These are phyloP conservation scores for Diaporthe sp. DNA, from an alignment of 2,329 filamentous ascomycete species.

Conservation along the genomic window DNA sequence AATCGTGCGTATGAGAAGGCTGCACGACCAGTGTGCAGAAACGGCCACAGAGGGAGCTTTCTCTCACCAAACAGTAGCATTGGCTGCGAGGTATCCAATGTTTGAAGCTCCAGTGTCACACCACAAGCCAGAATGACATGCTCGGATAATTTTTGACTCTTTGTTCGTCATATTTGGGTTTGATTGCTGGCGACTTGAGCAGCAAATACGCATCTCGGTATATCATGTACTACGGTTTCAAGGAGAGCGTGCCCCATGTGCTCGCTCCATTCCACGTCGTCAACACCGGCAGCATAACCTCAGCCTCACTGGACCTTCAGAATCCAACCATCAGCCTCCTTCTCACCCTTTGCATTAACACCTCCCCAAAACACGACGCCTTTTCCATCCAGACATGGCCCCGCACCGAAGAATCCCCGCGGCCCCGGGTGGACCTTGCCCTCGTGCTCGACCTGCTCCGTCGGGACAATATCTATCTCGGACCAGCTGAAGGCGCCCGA, in stretches of 20 bases:
- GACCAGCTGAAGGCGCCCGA: conserved; percentile 65
- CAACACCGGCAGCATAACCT: neutral
- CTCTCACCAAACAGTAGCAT: too few relatives aligned
- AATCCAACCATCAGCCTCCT: conserved; percentile 57
- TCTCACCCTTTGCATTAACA: conserved; percentile 55
- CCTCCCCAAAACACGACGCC: conserved; percentile 68
- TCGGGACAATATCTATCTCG: conserved; percentile 61
- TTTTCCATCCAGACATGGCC: conserved; percentile 59
- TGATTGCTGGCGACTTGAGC: neutral
- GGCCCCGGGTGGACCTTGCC: conserved; percentile 58
- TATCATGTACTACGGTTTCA: neutral
- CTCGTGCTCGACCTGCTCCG: conserved; percentile 57
- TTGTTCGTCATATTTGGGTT: neutral
- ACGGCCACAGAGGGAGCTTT: too few relatives aligned
- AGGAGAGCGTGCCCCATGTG: neutral
- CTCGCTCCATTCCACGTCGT: too few relatives aligned
- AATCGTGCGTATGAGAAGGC: too few relatives aligned
- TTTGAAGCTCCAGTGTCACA: neutral
- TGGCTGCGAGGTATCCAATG: too few relatives aligned
- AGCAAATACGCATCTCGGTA: neutral
- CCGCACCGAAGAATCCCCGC: conserved; percentile 56
- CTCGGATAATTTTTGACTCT: neutral
- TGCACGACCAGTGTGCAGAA: too few relatives aligned
- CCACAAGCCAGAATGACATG: neutral
- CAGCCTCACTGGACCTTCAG: conserved; percentile 45